phyloP scores from a whole-genome alignment of 2,329 filamentous ascomycete genomes.

The Phaeosphaeriaceae sp. region DNA sequence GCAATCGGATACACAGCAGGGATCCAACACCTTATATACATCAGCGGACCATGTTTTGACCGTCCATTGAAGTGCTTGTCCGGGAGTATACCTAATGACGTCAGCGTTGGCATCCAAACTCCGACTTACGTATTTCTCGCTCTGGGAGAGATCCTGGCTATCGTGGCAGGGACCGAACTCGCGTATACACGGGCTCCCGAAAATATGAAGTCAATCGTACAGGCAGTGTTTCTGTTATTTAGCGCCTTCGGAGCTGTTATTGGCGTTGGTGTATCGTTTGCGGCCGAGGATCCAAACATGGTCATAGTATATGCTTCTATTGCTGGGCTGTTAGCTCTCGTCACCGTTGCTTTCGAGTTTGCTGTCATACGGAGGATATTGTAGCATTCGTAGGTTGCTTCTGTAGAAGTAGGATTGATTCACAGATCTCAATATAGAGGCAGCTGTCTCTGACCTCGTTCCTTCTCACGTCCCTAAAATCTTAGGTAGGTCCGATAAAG shows the following conservation, averaged over 20 bases:
- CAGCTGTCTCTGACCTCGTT: no score
- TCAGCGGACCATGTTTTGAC: neutral
- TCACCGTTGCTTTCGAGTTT: neutral
- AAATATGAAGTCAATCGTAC: neutral
- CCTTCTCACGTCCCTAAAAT: no score
- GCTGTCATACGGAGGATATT: neutral
- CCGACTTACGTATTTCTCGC: neutral
- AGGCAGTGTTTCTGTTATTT: neutral
- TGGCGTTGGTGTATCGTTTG: neutral
- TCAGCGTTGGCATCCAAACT: neutral
- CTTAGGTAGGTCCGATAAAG: no score
- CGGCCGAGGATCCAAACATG: neutral
- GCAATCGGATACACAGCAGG: neutral
- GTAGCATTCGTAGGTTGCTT: no score
- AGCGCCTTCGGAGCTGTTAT: neutral
- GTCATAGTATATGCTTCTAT: neutral
- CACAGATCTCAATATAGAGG: no score
- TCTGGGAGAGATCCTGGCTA: neutral
- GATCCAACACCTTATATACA: neutral
- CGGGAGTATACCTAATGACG: neutral
- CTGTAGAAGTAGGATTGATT: no score
- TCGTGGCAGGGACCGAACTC: neutral
- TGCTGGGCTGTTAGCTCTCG: neutral
- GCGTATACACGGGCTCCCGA: neutral
- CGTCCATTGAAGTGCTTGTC: neutral